phyloP scores from a whole-genome alignment of 2,329 filamentous ascomycete genomes.

The Alternaria atra region DNA sequence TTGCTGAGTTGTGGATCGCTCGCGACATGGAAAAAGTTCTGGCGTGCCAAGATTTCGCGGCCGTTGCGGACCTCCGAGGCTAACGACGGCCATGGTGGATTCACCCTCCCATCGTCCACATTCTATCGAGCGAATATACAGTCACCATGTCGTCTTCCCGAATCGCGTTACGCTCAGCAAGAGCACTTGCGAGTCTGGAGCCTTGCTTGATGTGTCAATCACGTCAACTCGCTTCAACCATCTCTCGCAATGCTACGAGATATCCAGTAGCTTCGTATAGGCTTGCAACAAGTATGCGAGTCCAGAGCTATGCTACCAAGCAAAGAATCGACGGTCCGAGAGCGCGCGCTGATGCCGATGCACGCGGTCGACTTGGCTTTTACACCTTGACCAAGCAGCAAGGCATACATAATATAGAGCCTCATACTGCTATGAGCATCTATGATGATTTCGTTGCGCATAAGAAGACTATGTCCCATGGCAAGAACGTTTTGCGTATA shows the following conservation, averaged over 20 bases:
- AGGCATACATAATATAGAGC: conserved; percentile 25
- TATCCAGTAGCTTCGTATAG: not conserved
- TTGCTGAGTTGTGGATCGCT: conserved; percentile 26
- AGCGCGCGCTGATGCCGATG: conserved; percentile 33
- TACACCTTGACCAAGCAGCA: conserved; percentile 31
- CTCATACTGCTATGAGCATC: conserved; percentile 32
- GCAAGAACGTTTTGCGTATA: conserved; percentile 25
- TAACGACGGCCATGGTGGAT: not conserved
- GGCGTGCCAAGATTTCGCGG: conserved; percentile 38
- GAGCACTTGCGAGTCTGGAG: conserved; percentile 12
- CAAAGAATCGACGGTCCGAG: conserved; percentile 25
- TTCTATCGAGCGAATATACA: not conserved
- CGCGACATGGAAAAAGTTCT: conserved; percentile 22
- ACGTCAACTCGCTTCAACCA: conserved; percentile 14
- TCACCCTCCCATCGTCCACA: not conserved
- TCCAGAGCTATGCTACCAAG: conserved; percentile 27
- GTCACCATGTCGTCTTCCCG: conserved; percentile 33
- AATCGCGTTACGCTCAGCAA: conserved; percentile 18
- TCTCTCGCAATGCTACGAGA: conserved; percentile 14
- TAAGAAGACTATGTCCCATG: conserved; percentile 29
- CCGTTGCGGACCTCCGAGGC: conserved; percentile 31
- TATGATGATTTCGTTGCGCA: conserved; percentile 35
- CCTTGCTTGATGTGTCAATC: conserved; percentile 33
- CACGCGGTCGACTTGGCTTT: conserved; percentile 28
- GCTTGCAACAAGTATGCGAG: conserved; percentile 1